phyloP scores from a whole-genome alignment of 2,329 filamentous ascomycete genomes.

The Pseudogymnoascus sp. region DNA sequence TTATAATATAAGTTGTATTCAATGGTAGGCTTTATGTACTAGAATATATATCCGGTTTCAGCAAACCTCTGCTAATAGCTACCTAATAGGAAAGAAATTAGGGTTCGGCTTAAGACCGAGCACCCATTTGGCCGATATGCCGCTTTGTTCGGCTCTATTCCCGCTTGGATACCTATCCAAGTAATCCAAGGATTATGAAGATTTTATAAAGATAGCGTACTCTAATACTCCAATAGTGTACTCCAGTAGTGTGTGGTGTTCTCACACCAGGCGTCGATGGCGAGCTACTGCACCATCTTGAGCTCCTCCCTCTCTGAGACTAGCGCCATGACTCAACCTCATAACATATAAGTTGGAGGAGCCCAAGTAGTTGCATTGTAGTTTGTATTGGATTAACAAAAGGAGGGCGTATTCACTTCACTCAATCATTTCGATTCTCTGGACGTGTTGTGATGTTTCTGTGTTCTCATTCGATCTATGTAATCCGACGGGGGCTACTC shows the following conservation, averaged over 20 bases:
- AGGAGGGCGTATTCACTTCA: neutral
- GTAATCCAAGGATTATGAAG: neutral
- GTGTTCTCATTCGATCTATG: neutral
- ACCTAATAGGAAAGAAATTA: neutral
- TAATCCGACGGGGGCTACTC: neutral
- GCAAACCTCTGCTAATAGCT: neutral
- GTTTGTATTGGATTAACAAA: neutral
- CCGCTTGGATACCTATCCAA: neutral
- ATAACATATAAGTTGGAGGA: neutral
- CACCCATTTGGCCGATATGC: neutral
- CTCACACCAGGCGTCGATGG: neutral
- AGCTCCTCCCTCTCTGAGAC: slow-evolving; percentile 4
- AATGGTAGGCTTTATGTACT: neutral
- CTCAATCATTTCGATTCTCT: neutral
- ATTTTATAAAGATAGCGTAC: neutral
- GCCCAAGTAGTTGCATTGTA: neutral
- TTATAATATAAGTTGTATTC: neutral
- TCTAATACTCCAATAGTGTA: neutral
- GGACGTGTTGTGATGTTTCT: neutral
- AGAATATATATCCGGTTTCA: neutral
- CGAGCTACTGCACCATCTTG: neutral
- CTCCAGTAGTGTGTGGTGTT: neutral
- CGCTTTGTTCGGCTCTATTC: neutral
- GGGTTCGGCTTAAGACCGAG: neutral
- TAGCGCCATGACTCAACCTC: neutral